Evolutionary conservation across 768 basidiomycete genomes (phyloP).

Genomic region (Sarcomyxa edulis): DNA sequence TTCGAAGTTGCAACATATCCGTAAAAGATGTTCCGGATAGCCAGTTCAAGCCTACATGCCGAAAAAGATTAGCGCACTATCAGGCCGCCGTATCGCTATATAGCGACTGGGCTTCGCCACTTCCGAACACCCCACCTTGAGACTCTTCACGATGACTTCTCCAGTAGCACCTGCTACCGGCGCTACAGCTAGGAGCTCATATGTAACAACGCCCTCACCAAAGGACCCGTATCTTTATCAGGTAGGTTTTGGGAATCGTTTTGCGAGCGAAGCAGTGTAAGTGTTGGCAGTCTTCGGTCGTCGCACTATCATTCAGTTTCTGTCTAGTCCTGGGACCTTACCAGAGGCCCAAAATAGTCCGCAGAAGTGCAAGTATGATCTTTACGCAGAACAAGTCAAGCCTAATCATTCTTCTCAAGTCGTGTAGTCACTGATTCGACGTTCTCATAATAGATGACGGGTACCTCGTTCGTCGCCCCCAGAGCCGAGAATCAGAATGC

Average conservation of each 20-base stretch:
- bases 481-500: constrained; percentile 46
- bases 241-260: constrained; percentile 53
- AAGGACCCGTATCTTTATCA: constrained; percentile 55
- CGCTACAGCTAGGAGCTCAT: constrained; percentile 34
- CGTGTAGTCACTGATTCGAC: neutral
- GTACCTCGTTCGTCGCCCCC: constrained; percentile 55
- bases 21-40: no score
- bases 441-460: constrained; percentile 42
- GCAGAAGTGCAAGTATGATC: constrained; percentile 56
- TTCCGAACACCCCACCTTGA: no score
- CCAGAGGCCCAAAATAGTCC: constrained; percentile 58
- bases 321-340: constrained; percentile 44
- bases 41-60: no score
- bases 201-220: constrained; percentile 28
- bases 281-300: constrained; percentile 12
- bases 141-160: no score
- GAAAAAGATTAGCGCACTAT: no score
- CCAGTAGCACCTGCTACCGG: constrained; percentile 23
- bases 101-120: no score
- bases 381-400: constrained; percentile 60
- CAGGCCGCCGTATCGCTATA: no score
- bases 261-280: constrained; percentile 51
- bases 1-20: no score
- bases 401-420: constrained; percentile 13
- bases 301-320: neutral